Percentiles rank a stretch among this genome's conserved stretches.
phyloP scores from a whole-genome alignment of 495 filamentous ascomycete species.

The Hyaloscypha variabilis region DNA sequence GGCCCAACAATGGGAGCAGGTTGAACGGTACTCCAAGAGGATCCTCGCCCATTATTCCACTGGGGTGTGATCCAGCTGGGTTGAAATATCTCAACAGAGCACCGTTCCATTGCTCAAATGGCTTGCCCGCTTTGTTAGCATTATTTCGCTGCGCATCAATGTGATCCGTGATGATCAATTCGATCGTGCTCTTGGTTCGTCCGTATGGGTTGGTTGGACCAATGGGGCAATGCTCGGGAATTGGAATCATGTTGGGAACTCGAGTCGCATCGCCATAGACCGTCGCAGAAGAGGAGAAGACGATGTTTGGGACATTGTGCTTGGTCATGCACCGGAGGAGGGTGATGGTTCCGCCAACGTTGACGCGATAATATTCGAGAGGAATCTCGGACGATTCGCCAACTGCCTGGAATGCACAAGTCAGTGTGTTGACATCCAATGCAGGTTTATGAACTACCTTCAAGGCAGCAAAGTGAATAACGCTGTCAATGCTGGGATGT shows the following conservation, averaged over 20 bases:
- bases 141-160: conserved; percentile 87
- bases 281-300: conserved; percentile 95
- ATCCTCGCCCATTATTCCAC: conserved; percentile 97
- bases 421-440: conserved; percentile 67
- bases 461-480: conserved; percentile 97
- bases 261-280: conserved; percentile 98
- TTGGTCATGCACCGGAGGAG: conserved; percentile 86
- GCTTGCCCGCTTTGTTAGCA: conserved; percentile 75
- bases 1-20: conserved; percentile 88
- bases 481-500: conserved; percentile 92
- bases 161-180: conserved; percentile 87
- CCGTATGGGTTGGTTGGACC: conserved; percentile 98
- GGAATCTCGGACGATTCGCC: conserved; percentile 95
- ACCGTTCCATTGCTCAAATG: conserved; percentile 83
- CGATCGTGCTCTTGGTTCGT: conserved; percentile 89
- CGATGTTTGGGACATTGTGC: conserved; percentile 92
- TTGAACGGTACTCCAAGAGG: conserved; percentile 96
- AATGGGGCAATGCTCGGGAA: conserved; percentile 94
- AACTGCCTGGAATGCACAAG: conserved; percentile 65
- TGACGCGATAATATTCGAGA: conserved; percentile 96
- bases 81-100: conserved; percentile 97
- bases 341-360: conserved; percentile 90
- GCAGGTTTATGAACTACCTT: conserved; percentile 99
- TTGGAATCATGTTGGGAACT: conserved; percentile 97
- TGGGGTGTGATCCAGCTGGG: conserved; percentile 92